Evolutionary conservation across 2,329 filamentous ascomycete genomes (phyloP).

Genomic region (Alternaria tenuissima): DNA sequence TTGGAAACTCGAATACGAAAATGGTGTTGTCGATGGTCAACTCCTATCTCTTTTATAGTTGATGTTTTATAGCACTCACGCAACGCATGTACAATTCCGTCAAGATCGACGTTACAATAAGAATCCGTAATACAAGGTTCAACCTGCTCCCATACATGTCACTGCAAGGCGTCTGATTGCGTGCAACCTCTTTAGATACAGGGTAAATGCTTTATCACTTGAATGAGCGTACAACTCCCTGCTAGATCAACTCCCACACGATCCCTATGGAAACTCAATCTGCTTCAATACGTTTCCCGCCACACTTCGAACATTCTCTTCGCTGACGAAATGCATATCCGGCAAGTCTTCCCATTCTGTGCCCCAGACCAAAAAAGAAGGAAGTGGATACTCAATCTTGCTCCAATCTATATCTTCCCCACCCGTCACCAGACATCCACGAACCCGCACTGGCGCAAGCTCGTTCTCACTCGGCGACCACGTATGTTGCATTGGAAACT

Average conservation of each 20-base stretch:
- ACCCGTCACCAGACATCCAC: not conserved
- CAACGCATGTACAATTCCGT: not conserved
- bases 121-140: not conserved
- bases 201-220: not conserved
- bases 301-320: not conserved
- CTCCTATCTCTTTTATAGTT: not conserved
- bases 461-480: not conserved
- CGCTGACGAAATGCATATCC: constrained; percentile 11
- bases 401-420: not conserved
- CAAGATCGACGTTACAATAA: not conserved
- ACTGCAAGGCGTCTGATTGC: not conserved
- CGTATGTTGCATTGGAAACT: not conserved
- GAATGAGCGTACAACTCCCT: too few relatives aligned
- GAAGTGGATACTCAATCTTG: constrained; percentile 7
- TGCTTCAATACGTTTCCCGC: not conserved
- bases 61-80: not conserved
- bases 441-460: not conserved
- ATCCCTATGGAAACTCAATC: not conserved
- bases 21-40: not conserved
- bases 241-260: not conserved
- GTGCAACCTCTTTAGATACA: not conserved
- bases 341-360: constrained; percentile 6
- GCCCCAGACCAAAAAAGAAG: constrained; percentile 15
- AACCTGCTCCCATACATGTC: not conserved
- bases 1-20: not conserved